Evolutionary conservation across 2,329 filamentous ascomycete species (phyloP).

Genomic region (Simplicillium sp.): DNA sequence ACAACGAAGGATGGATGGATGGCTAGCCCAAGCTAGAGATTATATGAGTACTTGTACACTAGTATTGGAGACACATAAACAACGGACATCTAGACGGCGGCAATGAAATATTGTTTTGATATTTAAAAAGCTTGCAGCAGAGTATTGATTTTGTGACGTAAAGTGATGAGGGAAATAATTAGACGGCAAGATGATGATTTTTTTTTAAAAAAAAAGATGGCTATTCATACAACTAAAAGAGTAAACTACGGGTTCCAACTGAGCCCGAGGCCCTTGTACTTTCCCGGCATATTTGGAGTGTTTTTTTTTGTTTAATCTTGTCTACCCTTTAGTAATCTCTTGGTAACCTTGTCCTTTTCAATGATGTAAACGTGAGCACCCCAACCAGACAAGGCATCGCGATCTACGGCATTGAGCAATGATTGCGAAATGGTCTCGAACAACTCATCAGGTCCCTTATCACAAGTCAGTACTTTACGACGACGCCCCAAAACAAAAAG

Average conservation of each 20-base stretch:
- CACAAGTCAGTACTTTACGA: conserved; percentile 9
- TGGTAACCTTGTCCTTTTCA: conserved; percentile 99
- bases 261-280: not conserved
- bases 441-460: conserved; percentile 77
- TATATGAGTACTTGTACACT: conserved; percentile 6
- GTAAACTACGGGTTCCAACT: not conserved
- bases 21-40: conserved; percentile 6
- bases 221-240: conserved; percentile 5
- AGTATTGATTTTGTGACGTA: too few species aligned
- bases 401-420: conserved; percentile 88
- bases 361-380: conserved; percentile 99
- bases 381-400: conserved; percentile 95
- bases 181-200: not conserved
- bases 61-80: not conserved
- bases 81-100: conserved; percentile 3
- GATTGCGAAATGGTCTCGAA: conserved; percentile 98
- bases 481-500: not conserved
- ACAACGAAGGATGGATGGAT: conserved; percentile 1
- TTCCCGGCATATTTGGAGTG: conserved; percentile 4
- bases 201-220: not conserved
- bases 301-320: conserved; percentile 57
- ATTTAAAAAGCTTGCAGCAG: not conserved
- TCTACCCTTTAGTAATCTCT: conserved; percentile 94
- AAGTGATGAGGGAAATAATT: too few species aligned
- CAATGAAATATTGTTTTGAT: not conserved